Evolutionary conservation across 805 yeast genomes (phyloP), one percentile per base, ranked within the genome.

Genomic region (Yamadazyma phyllophila): DNA sequence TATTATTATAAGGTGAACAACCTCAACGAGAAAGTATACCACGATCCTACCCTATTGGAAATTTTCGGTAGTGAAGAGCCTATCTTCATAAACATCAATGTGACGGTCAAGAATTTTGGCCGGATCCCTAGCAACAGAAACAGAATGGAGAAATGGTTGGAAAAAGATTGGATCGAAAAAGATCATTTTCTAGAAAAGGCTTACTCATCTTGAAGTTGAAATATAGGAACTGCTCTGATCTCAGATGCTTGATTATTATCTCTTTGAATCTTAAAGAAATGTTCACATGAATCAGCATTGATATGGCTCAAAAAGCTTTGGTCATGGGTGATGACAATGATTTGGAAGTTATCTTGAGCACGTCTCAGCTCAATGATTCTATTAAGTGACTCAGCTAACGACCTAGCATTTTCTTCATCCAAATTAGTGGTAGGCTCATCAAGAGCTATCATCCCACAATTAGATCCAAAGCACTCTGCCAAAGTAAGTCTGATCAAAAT

Each of bases 341-440:
- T 73, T 67, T 94, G 99, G 71, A 94, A 94, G 62, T 94, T 94
- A 57, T 76, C 79, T 63, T 94, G 99, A 30, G 71, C 73, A 44
- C 80, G 77, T 54, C 99, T 76, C 55, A 81, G 65, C 33, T 82
- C 84, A 47, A 94, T 88, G 43, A 94, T 88, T 41, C 74, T 76
- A 48, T 82, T 78, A 53, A 94, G 71, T 1, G 96, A 83, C 52
- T 75, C 79, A 0, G 98, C 99, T 48, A 94, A 75, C 32, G 96
- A 81, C 55, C 85, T 95, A 43, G 91, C 82, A 58, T 94, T 94
- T 48, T 87, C 96, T 41, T 78, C 81, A 65, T 94, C 99, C 46
- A 94, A 72, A 58, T 94, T 94, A 0, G 99, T 94, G 0, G 99
- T 94, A 7, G 99, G 99, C 66, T 94, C 99, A 66, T 94, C 99